Evolutionary conservation across 441 rosid genomes (phyloP), one percentile per base, ranked within the genome.

Genomic region (Capsella rubella): DNA sequence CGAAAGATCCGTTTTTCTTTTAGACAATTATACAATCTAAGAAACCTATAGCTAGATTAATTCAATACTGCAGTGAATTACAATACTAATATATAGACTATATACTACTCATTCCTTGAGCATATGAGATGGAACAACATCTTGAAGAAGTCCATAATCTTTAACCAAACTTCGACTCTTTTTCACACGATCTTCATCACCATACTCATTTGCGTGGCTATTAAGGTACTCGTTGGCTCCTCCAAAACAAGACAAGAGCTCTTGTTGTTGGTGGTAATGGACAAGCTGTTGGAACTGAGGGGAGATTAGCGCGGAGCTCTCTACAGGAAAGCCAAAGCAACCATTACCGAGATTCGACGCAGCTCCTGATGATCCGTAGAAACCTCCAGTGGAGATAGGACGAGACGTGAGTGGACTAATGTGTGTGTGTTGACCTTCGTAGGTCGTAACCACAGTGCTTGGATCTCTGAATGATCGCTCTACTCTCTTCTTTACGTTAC

Each of bases 401-500:
- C 86, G 87, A 39, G 87, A 78, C 67, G 73, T 57, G 64, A 82
- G 62, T 7, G 92, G 90, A 74, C 90, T 89, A 29, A 84, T 85
- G 69, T 87, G 94, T 25, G 72, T 83, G 82, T 89, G 94, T 73
- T 89, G 90, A 46, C 94, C 94, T 73, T 89, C 91, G 46, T 89
- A 89, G 11, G 94, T 87, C 8, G 91, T 89, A 60, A 89, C 87
- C 28, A 89, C 94, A 31, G 79, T 82, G 82, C 73, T 82, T 39
- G 91, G 87, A 76, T 89, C 91, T 67, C 27, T 72, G 59, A 78
- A 84, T 46, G 82, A 87, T 79, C 94, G 81, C 78, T 89, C 91
- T 0, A 89, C 94, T 78, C 94, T 78, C 84, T 89, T 89, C 83
- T 89, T 89, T 80, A 89, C 90, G 80, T 82, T 86, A 80, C 95